Percentiles rank a stretch among this genome's conserved stretches.
These are phyloP conservation scores for Penicillium angulare DNA, from an alignment of 495 filamentous ascomycete genomes.

Conservation along the genomic window DNA sequence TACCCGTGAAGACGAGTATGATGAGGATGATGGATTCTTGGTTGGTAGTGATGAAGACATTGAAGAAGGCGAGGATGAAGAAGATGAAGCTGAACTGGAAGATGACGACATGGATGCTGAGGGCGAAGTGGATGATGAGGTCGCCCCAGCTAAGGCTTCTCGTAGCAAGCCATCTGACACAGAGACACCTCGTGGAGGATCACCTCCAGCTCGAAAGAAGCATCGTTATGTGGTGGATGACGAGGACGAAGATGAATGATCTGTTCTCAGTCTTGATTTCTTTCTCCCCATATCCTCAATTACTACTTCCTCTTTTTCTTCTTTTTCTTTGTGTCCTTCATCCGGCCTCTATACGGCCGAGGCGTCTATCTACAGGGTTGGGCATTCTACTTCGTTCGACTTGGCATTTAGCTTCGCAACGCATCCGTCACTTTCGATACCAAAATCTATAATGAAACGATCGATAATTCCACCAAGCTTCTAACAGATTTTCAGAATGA, in stretches of 20 bases:
- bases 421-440: constrained; percentile 7
- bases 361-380: constrained; percentile 13
- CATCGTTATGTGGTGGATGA: constrained; percentile 47
- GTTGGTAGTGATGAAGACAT: constrained; percentile 72
- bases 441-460: constrained; percentile 27
- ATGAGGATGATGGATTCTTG: constrained; percentile 76
- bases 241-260: constrained; percentile 43
- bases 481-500: neutral
- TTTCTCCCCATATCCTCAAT: constrained; percentile 3
- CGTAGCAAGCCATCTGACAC: constrained; percentile 20
- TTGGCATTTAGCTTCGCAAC: neutral
- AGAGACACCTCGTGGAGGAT: constrained; percentile 24
- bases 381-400: neutral
- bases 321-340: constrained; percentile 2
- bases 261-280: neutral
- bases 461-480: constrained; percentile 11
- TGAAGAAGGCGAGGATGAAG: constrained; percentile 55
- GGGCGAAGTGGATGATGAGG: constrained; percentile 51
- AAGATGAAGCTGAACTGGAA: constrained; percentile 62
- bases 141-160: constrained; percentile 22
- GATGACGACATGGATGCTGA: constrained; percentile 58
- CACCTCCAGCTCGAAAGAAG: constrained; percentile 45
- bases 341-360: constrained; percentile 8
- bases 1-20: constrained; percentile 76
- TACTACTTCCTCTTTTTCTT: neutral